A percentile compares a stretch with the other conserved stretches of the same genome.
These are phyloP conservation scores for Zygoascus hellenicus DNA, from an alignment of 1,139 yeast genomes.

Conservation along the genomic window DNA sequence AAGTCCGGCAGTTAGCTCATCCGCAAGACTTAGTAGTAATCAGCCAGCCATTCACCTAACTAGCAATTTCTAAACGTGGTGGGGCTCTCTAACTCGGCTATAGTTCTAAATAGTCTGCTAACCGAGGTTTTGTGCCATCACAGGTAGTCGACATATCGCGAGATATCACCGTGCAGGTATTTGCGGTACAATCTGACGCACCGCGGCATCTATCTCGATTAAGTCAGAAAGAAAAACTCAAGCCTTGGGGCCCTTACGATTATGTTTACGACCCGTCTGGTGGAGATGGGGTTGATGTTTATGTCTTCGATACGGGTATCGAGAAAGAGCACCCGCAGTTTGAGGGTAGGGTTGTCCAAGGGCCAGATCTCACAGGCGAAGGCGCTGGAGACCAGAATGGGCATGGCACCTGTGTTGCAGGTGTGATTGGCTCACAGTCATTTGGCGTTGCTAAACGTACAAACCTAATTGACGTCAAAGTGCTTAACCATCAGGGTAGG, in stretches of 20 bases:
- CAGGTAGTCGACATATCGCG: slow-evolving; percentile 29
- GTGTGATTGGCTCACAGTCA: slow-evolving; percentile 69
- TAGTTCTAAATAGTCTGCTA: neutral
- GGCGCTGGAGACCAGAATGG: slow-evolving; percentile 58
- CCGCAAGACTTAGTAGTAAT: too few relatives aligned
- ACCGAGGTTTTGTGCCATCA: neutral
- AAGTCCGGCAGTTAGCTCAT: too few relatives aligned
- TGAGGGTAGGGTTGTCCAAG: slow-evolving; percentile 52
- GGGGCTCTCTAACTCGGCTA: neutral
- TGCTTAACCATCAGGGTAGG: slow-evolving; percentile 55
- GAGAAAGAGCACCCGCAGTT: slow-evolving; percentile 52
- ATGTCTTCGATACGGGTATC: slow-evolving; percentile 73
- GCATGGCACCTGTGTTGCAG: slow-evolving; percentile 59
- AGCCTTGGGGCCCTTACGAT: slow-evolving; percentile 23
- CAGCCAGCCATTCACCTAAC: neutral
- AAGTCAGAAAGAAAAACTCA: slow-evolving; percentile 45
- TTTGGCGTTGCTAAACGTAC: slow-evolving; percentile 77
- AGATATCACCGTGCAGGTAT: slow-evolving; percentile 26
- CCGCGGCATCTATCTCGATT: slow-evolving; percentile 67
- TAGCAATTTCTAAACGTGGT: neutral
- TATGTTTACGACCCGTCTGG: slow-evolving; percentile 41
- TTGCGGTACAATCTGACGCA: slow-evolving; percentile 44
- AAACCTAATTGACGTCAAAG: slow-evolving; percentile 62
- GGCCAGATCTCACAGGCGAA: slow-evolving; percentile 57
- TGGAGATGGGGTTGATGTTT: slow-evolving; percentile 58